Percentiles rank a stretch among this genome's conserved stretches.
These are phyloP conservation scores for Lecanicillium sp. DNA, from an alignment of 2,329 filamentous ascomycete genomes.

Conservation along the genomic window DNA sequence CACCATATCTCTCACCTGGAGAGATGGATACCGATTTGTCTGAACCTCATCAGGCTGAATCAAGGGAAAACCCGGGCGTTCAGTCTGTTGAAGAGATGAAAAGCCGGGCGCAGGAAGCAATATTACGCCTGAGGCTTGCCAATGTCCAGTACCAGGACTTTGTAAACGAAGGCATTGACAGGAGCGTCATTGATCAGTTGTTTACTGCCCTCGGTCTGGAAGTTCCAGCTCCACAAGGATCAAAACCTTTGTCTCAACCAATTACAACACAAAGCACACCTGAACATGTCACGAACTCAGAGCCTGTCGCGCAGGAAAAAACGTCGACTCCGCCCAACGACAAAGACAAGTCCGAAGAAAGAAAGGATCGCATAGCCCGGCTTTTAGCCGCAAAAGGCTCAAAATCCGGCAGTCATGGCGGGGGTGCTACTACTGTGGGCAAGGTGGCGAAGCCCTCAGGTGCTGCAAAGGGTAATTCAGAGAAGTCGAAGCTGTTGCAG, in stretches of 20 bases:
- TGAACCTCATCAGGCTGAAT: neutral
- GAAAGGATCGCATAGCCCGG: slow-evolving; percentile 69
- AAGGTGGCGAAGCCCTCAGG: slow-evolving; percentile 24
- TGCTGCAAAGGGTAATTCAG: slow-evolving; percentile 38
- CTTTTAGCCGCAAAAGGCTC: slow-evolving; percentile 65
- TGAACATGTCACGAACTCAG: neutral
- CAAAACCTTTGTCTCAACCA: neutral
- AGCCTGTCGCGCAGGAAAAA: neutral
- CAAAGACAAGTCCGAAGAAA: slow-evolving; percentile 46
- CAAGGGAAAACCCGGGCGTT: neutral
- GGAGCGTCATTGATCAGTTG: slow-evolving; percentile 50
- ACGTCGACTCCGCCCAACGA: neutral
- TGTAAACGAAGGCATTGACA: slow-evolving; percentile 63
- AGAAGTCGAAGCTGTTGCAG: slow-evolving; percentile 66
- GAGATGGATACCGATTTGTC: slow-evolving; percentile 26
- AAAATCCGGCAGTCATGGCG: slow-evolving; percentile 27
- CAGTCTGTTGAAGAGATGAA: slow-evolving; percentile 30
- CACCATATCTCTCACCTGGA: slow-evolving; percentile 41
- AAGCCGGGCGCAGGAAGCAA: slow-evolving; percentile 57
- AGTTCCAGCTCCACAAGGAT: slow-evolving; percentile 13
- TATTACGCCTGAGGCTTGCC: slow-evolving; percentile 54
- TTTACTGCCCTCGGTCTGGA: slow-evolving; percentile 62
- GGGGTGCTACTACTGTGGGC: slow-evolving; percentile 8
- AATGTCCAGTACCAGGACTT: slow-evolving; percentile 69
- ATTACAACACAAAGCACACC: neutral